Conservation (phyloP, 441 rosid species). For the Macaranga tanarius region DNA sequence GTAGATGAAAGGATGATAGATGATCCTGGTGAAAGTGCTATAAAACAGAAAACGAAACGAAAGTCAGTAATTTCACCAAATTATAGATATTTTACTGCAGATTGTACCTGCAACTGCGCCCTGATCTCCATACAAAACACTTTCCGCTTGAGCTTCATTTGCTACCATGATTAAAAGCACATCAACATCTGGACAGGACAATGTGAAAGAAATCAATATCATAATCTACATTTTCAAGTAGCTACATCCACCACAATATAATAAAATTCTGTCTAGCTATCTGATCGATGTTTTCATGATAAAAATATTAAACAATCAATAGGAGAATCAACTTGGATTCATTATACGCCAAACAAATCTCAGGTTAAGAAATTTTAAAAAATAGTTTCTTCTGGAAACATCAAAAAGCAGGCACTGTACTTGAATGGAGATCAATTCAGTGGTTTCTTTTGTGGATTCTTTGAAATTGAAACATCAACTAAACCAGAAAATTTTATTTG, state of each 20-base stretch:
- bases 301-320: neutral
- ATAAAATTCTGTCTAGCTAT: neutral
- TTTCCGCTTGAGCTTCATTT: slow-evolving; percentile 88
- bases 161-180: slow-evolving; percentile 91
- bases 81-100: slow-evolving; percentile 12
- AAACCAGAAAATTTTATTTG: neutral
- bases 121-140: slow-evolving; percentile 71
- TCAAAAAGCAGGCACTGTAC: neutral
- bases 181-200: slow-evolving; percentile 61
- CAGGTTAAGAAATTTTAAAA: neutral
- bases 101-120: slow-evolving; percentile 82
- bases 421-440: neutral
- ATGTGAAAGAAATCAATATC: slow-evolving; percentile 16
- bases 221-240: neutral
- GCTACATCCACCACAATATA: neutral
- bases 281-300: neutral
- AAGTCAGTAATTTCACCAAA: slow-evolving; percentile 28
- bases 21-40: slow-evolving; percentile 80
- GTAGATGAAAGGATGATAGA: slow-evolving; percentile 85
- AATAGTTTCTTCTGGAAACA: neutral
- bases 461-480: neutral
- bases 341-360: neutral
- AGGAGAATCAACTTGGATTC: neutral
- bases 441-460: neutral
- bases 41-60: slow-evolving; percentile 20